phyloP scores from a whole-genome alignment of 176 grass and related monocot species.

The Avena sativa region DNA sequence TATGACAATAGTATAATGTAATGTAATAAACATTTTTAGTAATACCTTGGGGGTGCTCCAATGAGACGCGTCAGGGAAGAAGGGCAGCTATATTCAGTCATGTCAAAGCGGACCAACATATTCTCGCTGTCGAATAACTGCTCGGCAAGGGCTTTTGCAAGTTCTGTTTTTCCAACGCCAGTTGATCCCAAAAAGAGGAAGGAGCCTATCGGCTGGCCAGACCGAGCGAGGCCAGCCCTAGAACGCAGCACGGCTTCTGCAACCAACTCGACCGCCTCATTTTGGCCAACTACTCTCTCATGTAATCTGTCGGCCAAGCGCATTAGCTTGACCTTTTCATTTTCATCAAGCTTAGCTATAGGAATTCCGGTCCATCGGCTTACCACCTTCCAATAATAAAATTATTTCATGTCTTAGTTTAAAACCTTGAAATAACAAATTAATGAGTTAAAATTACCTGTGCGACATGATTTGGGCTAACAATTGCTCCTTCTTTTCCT shows the following conservation, averaged over 20 bases:
- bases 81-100: slow-evolving; percentile 41
- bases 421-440: neutral
- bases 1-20: neutral
- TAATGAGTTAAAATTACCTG: neutral
- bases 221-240: slow-evolving; percentile 33
- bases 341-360: slow-evolving; percentile 6
- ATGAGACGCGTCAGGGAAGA: slow-evolving; percentile 37
- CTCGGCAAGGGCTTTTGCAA: slow-evolving; percentile 50
- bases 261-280: slow-evolving; percentile 37
- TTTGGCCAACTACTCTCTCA: slow-evolving; percentile 45
- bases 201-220: slow-evolving; percentile 24
- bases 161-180: slow-evolving; percentile 55
- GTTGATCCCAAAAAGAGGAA: slow-evolving; percentile 53
- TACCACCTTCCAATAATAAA: neutral
- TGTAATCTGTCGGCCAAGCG: slow-evolving; percentile 40
- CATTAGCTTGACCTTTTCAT: slow-evolving; percentile 36
- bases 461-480: neutral
- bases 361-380: slow-evolving; percentile 8
- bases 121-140: slow-evolving; percentile 36
- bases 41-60: slow-evolving; percentile 45
- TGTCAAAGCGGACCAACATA: slow-evolving; percentile 43
- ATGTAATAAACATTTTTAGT: neutral
- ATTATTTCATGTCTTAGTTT: neutral
- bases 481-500: neutral
- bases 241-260: slow-evolving; percentile 37